These are phyloP conservation scores for Fusarium sublunatum DNA, from an alignment of 2,329 filamentous ascomycete species.

Conservation along the genomic window DNA sequence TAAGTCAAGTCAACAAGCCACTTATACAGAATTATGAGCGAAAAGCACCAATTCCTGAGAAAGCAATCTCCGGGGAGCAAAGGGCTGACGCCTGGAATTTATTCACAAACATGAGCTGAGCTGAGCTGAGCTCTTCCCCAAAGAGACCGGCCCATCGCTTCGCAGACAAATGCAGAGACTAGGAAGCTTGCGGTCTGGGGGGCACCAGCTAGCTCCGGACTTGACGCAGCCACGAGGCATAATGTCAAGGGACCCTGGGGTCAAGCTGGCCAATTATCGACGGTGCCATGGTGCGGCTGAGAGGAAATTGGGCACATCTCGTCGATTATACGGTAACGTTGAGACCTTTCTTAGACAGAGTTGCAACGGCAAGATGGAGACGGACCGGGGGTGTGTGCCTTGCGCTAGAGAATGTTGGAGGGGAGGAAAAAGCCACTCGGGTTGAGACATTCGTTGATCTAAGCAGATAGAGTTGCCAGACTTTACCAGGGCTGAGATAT, in stretches of 20 bases:
- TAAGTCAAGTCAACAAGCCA: constrained; percentile 15
- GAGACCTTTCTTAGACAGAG: constrained; percentile 23
- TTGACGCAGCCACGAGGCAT: constrained; percentile 40
- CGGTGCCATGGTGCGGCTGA: constrained; percentile 41
- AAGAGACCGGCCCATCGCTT: constrained; percentile 33
- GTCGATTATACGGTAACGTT: constrained; percentile 24
- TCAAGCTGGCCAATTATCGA: constrained; percentile 30
- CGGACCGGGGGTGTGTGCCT: constrained; percentile 14
- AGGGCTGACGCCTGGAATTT: constrained; percentile 31
- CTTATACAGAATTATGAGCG: constrained; percentile 19
- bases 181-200: constrained; percentile 36
- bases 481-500: constrained; percentile 19
- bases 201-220: constrained; percentile 19
- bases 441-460: constrained; percentile 8
- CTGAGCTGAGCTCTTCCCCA: constrained; percentile 19
- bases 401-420: constrained; percentile 15
- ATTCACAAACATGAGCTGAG: constrained; percentile 22
- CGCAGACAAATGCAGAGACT: constrained; percentile 27
- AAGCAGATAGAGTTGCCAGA: constrained; percentile 26
- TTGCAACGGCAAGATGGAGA: constrained; percentile 6
- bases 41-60: constrained; percentile 16
- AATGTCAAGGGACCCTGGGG: constrained; percentile 15
- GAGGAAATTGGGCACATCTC: constrained; percentile 28
- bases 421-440: constrained; percentile 23
- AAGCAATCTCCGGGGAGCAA: constrained; percentile 4